Evolutionary conservation across 2,329 filamentous ascomycete genomes (phyloP).

Genomic region (Bipolaris sorokiniana): DNA sequence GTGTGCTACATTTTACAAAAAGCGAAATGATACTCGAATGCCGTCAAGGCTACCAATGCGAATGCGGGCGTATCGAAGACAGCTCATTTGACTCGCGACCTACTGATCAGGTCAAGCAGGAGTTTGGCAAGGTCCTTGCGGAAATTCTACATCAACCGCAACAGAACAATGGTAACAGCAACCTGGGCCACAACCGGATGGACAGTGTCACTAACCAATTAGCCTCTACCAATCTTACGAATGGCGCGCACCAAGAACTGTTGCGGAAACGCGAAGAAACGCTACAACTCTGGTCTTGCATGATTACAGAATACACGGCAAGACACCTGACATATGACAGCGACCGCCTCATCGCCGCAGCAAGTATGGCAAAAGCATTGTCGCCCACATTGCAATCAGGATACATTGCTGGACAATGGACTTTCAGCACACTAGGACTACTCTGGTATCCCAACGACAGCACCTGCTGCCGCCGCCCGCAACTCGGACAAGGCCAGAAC

Average conservation of each 20-base stretch:
- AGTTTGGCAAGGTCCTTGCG: slow-evolving; percentile 35
- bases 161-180: slow-evolving; percentile 15
- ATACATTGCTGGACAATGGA: slow-evolving; percentile 48
- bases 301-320: slow-evolving; percentile 47
- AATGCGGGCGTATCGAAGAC: slow-evolving; percentile 45
- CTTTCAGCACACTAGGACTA: slow-evolving; percentile 42
- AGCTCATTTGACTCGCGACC: slow-evolving; percentile 38
- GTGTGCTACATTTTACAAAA: slow-evolving; percentile 44
- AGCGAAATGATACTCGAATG: slow-evolving; percentile 49
- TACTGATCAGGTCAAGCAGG: slow-evolving; percentile 45
- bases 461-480: slow-evolving; percentile 34
- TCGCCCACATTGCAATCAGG: slow-evolving; percentile 35
- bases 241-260: slow-evolving; percentile 23
- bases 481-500: slow-evolving; percentile 21
- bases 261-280: slow-evolving; percentile 35
- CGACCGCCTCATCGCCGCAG: slow-evolving; percentile 42
- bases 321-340: slow-evolving; percentile 41
- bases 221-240: slow-evolving; percentile 34
- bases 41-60: slow-evolving; percentile 44
- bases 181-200: slow-evolving; percentile 24
- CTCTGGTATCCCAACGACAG: slow-evolving; percentile 47
- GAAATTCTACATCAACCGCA: slow-evolving; percentile 23
- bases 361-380: slow-evolving; percentile 40
- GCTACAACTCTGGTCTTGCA: slow-evolving; percentile 44
- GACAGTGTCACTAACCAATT: slow-evolving; percentile 41